Base-by-base conservation (phyloP, 2,329 filamentous ascomycete species). In the Penicillium verrucosum region DNA sequence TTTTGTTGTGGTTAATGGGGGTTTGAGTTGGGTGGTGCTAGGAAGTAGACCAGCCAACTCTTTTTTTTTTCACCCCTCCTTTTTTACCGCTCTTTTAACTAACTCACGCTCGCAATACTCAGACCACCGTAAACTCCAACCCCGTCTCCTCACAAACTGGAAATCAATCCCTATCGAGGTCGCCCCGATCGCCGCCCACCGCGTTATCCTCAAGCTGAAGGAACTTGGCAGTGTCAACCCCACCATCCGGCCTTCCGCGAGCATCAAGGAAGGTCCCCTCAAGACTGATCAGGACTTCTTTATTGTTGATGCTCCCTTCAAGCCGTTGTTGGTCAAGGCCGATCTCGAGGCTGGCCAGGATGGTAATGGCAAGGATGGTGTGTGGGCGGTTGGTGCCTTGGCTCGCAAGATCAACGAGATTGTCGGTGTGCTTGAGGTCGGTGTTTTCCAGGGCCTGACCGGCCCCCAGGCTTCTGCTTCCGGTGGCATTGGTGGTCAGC, bases 281-380 rank as follows among this genome's bases (percentile, higher is more conserved):
- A 87, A 88, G 69, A 95, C 90, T 5, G 90, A 96, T 70, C 92
- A 96, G 73, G 85, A 86, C 64, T 91, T 92, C 79, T 90, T 88
- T 79, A 89, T 99, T 67, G 87, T 99, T 63, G 94, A 99, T 70
- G 94, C 94, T 12, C 91, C 92, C 0, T 97, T 99, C 77, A 77
- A 82, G 48, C 83, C 86, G 4, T 80, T 97, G 51, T 77, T 90
- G 47, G 83, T 89, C n/a, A 65, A 79, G 21, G 77, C 79, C n/a
- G 84, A 87, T 67, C 69, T 85, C 18, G 69, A 72, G 34, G 73
- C 74, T 9, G 77, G 75, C 2, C 70, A 73, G 52, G 82, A 76
- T 41, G 78, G 81, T 6, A 81, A 84, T 59, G 83, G 85, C 21
- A 77, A 81, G 63, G 80, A 84, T 59, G 89, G 90, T 16, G 77